Conservation (phyloP, 2,329 filamentous ascomycete species). For the Alternaria tenuissima region DNA sequence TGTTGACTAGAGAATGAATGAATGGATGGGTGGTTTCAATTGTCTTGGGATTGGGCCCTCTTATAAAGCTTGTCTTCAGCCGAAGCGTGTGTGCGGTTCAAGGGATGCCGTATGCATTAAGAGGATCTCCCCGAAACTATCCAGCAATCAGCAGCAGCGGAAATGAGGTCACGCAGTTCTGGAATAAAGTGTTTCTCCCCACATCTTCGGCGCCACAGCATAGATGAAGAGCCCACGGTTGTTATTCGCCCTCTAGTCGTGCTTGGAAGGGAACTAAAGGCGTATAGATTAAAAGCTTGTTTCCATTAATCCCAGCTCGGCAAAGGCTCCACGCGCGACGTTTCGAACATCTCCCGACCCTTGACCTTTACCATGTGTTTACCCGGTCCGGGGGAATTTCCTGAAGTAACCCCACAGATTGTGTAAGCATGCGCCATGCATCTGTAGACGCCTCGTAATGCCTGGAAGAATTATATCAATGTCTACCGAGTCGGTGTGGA, state of each 20-base stretch:
- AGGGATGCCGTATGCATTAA: conserved; percentile 9
- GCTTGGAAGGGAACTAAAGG: background rate
- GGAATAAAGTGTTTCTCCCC: conserved; percentile 15
- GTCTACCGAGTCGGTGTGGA: background rate
- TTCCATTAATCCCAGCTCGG: conserved; percentile 18
- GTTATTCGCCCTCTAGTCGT: background rate
- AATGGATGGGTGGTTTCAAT: background rate
- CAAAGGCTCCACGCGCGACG: conserved; percentile 1
- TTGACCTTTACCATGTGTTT: conserved; percentile 18
- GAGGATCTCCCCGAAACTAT: conserved; percentile 7
- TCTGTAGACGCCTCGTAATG: background rate
- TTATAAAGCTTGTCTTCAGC: conserved; percentile 11
- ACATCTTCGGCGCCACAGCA: conserved; percentile 10
- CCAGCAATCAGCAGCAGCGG: conserved; percentile 12
- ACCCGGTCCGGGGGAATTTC: conserved; percentile 9
- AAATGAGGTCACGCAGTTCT: conserved; percentile 5
- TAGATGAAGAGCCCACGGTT: conserved; percentile 5
- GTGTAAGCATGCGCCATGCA: background rate
- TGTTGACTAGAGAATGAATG: conserved; percentile 4
- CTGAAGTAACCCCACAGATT: conserved; percentile 3
- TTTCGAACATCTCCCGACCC: conserved; percentile 10
- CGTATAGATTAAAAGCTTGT: conserved; percentile 16
- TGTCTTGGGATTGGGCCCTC: background rate
- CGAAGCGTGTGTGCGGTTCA: conserved; percentile 9
- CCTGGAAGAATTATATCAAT: background rate